Conservation (phyloP, 2,329 filamentous ascomycete species). For the Colletotrichum musicola region DNA sequence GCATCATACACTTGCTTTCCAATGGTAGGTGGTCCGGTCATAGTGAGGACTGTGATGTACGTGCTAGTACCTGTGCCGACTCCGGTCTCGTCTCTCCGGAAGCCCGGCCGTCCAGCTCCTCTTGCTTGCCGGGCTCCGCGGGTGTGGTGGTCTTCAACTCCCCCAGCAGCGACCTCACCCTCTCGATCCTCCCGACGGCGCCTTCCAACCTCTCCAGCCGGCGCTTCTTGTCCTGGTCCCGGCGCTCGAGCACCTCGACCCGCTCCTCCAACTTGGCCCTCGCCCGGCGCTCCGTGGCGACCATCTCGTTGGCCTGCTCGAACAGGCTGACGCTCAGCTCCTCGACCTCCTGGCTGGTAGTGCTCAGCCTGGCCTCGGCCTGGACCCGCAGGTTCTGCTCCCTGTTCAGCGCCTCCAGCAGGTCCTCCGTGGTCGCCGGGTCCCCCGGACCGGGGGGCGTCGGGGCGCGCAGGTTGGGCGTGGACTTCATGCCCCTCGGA, state of each 20-base stretch:
- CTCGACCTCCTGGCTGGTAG: conserved; percentile 80
- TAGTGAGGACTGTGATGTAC: neutral
- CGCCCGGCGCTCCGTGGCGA: conserved; percentile 79
- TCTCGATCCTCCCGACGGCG: conserved; percentile 78
- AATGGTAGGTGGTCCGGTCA: neutral
- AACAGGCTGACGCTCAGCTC: conserved; percentile 82
- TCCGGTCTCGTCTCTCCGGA: conserved; percentile 15
- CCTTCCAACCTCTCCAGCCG: conserved; percentile 78
- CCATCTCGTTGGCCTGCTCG: conserved; percentile 90
- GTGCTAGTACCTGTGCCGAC: neutral
- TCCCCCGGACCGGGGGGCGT: conserved; percentile 42
- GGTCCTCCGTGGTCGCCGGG: conserved; percentile 56
- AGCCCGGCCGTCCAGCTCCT: neutral
- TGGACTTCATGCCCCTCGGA: conserved; percentile 56
- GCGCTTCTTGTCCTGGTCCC: conserved; percentile 77
- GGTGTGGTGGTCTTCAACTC: conserved; percentile 41
- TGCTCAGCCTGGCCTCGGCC: conserved; percentile 76
- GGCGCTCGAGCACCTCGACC: conserved; percentile 74
- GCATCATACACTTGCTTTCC: conserved; percentile 13
- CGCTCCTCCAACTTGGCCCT: conserved; percentile 79
- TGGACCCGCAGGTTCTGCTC: conserved; percentile 76
- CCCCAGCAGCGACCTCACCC: conserved; percentile 72
- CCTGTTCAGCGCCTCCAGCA: conserved; percentile 73
- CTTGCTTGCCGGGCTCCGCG: conserved; percentile 4
- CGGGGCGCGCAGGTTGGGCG: conserved; percentile 50